Conservation (phyloP, 441 rosid species). For the Erodium chrysanthum region DNA sequence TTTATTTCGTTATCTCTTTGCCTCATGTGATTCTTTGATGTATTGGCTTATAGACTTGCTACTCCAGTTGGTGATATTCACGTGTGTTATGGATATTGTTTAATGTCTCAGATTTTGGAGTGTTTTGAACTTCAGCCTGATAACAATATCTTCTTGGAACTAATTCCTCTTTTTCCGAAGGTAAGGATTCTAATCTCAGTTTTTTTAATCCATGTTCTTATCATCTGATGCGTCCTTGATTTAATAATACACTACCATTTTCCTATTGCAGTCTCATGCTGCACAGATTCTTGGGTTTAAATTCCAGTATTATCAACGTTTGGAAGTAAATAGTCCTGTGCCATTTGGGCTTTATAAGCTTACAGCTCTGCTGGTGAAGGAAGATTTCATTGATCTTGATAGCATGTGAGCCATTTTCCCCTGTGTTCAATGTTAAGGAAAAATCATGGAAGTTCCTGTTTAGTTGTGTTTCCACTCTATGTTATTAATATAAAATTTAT, state of each 20-base stretch:
- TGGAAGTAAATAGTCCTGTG: conserved; percentile 75
- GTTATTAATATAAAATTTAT: background rate
- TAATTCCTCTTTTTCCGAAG: conserved; percentile 97
- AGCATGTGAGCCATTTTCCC: conserved; percentile 61
- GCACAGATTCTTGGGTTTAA: conserved; percentile 99
- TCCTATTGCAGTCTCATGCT: conserved; percentile 82
- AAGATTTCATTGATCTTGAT: conserved; percentile 87
- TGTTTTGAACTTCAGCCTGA: conserved; percentile 92
- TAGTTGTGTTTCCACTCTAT: background rate
- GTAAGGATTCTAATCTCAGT: conserved; percentile 27
- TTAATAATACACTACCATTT: conserved; percentile 9
- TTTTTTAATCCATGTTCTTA: background rate
- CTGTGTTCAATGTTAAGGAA: background rate
- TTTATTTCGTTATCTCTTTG: background rate
- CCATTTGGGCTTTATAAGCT: conserved; percentile 90
- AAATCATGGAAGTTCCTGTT: background rate
- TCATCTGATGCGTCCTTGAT: background rate
- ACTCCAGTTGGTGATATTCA: background rate
- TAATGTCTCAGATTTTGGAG: conserved; percentile 67
- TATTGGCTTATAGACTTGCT: background rate
- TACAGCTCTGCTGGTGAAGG: conserved; percentile 89
- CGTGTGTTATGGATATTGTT: conserved; percentile 19
- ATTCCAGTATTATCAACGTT: conserved; percentile 90
- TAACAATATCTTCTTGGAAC: conserved; percentile 55
- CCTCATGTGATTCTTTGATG: background rate